Base-by-base conservation (phyloP, 768 basidiomycete species). In the Boletellus sp. region DNA sequence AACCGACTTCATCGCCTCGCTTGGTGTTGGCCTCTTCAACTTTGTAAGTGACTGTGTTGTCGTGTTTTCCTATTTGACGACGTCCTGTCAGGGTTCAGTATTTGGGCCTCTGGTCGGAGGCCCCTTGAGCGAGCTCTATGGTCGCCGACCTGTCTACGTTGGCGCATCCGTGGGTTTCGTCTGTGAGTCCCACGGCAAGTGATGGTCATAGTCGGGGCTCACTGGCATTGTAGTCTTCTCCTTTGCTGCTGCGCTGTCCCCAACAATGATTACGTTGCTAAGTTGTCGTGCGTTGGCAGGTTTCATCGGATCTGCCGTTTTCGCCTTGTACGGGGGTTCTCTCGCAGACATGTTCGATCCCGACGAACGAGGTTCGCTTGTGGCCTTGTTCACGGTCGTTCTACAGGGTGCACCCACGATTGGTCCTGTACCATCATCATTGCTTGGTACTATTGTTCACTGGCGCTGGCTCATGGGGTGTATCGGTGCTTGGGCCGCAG, bases 381-480 rank as follows among this genome's bases (percentile, higher is more conserved):
- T 64, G 17, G 57, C 62, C 26, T 19, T 64, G 2, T 64, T 64
- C 42, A 62, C 58, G 12, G 31, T 64, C 19, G 54, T 64, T 7
- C 54, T 59, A 9, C 62, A 64, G 49, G 63, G 62, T 32, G 62
- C 60, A 43, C 60, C 57, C 3, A 64, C 62, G 8, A 50, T 64
- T 24, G 63, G 60, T 7, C 58, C 62, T 6, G 62, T 64, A 10
- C 62, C 62, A n/a, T 59, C 60, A 2, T 56, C 63, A 4, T 16
- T 64, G 10, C 55, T 64, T 22, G 57, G 62, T 13, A 19, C 46
- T 19, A 32, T 54, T 23, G 43, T 64, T 20, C 49, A 53, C 36
- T 62, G 63, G 62, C 60, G 54, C 15, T 62, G 50, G 56, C 19
- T 58, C 24, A 56, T 64, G 54, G 63, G 52, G 11, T 53, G 48